These are phyloP conservation scores for Penicillium verrucosum DNA, from an alignment of 2,329 filamentous ascomycete species.

Conservation along the genomic window DNA sequence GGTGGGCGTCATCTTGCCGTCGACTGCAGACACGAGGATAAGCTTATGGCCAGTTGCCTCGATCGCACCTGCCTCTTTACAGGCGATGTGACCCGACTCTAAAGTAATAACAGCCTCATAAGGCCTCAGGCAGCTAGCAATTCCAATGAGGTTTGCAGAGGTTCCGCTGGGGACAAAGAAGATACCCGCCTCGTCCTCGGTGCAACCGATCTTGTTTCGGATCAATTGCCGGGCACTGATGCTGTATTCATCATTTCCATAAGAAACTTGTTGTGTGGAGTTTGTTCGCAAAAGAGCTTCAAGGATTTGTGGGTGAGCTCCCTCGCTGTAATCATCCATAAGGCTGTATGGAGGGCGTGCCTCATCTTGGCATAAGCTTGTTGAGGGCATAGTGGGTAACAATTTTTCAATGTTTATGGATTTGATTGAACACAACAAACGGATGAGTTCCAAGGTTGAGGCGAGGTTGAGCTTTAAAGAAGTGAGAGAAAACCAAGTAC, in stretches of 20 bases:
- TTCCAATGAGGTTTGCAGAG: conserved; percentile 52
- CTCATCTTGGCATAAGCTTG: conserved; percentile 27
- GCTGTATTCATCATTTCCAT: conserved; percentile 48
- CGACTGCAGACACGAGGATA: conserved; percentile 46
- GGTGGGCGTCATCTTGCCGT: conserved; percentile 49
- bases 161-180: conserved; percentile 54
- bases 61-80: conserved; percentile 51
- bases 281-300: conserved; percentile 48
- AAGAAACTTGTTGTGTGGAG: conserved; percentile 46
- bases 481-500: conserved; percentile 11
- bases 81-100: conserved; percentile 50
- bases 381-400: conserved; percentile 21
- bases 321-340: conserved; percentile 53
- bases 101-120: conserved; percentile 54
- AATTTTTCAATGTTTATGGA: background rate
- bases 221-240: conserved; percentile 45
- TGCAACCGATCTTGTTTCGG: conserved; percentile 29
- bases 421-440: conserved; percentile 2
- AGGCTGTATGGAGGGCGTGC: conserved; percentile 44
- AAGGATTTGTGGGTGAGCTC: conserved; percentile 50
- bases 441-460: background rate
- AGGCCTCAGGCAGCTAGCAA: conserved; percentile 50
- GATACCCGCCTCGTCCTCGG: conserved; percentile 44
- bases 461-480: background rate
- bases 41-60: conserved; percentile 54